Evolutionary conservation across 371 early-diverging fungal genomes (phyloP), one percentile per base, ranked within the genome.

Genomic region (Mucor irregularis): DNA sequence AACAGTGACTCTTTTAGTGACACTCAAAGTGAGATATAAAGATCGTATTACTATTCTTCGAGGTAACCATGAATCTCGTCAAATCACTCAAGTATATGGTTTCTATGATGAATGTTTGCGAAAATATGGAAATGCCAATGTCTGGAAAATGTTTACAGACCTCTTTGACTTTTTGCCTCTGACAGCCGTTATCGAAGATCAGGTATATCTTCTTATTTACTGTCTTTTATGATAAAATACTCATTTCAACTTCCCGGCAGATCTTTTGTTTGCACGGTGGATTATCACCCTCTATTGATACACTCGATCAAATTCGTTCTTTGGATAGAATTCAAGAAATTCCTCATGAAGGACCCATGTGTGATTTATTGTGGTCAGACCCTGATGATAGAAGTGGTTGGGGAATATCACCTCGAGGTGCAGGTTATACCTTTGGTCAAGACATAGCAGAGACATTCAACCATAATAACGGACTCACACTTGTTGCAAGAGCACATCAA

Each of bases 181-280:
- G 61, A 94, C 97, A 28, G 99, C 99, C 38, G 87, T 97, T 66
- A 72, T 78, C 58, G 80, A 75, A 53, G 74, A 78, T 43, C 78
- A 78, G 61, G 72, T 66, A 24, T n/a, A 10, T 45, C 10, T 47
- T 50, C 19, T 30, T 33, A 21, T 16, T 16, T 33, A 39, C 24
- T 39, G 9, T 5, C 5, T 35, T 35, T 35, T n/a, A 9, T n/a
- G 40, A 5, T 17, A 40, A 40, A 16, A 14, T 22, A 28, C 39
- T 46, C 11, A 40, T 1, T 37, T 24, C 11, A 46, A 22, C 5
- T 14, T 39, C 7, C 8, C 19, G n/a, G n/a, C 24, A 71, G 71
- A 94, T 97, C 31, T 83, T 99, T 61, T 99, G 99, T 70, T 95
- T 98, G 53, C 99, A 99, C 62, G 99, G 99, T 37, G 99, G 99